These are phyloP conservation scores for Mercurialis annua DNA, from an alignment of 345 rosid species.

Conservation along the genomic window DNA sequence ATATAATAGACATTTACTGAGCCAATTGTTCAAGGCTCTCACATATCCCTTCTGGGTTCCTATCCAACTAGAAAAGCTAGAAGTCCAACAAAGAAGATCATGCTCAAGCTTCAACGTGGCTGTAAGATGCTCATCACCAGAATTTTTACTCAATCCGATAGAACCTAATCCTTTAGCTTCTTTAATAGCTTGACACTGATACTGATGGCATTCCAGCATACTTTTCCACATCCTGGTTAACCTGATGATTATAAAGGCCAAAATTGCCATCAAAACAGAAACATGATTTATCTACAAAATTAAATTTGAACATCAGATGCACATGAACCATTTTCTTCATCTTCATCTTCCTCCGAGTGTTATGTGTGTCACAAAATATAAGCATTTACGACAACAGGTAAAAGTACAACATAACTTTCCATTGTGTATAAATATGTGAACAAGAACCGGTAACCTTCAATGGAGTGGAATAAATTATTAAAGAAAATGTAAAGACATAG, in stretches of 20 bases:
- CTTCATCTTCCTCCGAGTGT: too few species aligned
- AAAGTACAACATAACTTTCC: neutral
- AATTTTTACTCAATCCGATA: conserved; percentile 56
- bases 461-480: neutral
- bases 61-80: conserved; percentile 72
- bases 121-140: conserved; percentile 57
- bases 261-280: conserved; percentile 14
- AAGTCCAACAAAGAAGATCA: conserved; percentile 74
- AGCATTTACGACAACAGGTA: neutral
- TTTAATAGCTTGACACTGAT: conserved; percentile 67
- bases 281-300: conserved; percentile 2
- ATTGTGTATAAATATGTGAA: neutral
- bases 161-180: conserved; percentile 66
- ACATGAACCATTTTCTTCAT: neutral
- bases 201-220: conserved; percentile 86
- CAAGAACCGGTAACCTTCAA: neutral
- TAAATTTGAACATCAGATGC: neutral
- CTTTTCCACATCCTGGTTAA: conserved; percentile 89
- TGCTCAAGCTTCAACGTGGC: conserved; percentile 69
- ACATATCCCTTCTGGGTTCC: conserved; percentile 74
- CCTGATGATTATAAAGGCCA: conserved; percentile 39
- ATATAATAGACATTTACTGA: conserved; percentile 66
- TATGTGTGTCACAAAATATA: too few species aligned
- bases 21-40: conserved; percentile 80
- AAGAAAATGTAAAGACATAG: neutral